Evolutionary conservation across 306 rosid genomes (phyloP), one percentile per base, ranked within the genome.

Genomic region (Benincasa hispida): DNA sequence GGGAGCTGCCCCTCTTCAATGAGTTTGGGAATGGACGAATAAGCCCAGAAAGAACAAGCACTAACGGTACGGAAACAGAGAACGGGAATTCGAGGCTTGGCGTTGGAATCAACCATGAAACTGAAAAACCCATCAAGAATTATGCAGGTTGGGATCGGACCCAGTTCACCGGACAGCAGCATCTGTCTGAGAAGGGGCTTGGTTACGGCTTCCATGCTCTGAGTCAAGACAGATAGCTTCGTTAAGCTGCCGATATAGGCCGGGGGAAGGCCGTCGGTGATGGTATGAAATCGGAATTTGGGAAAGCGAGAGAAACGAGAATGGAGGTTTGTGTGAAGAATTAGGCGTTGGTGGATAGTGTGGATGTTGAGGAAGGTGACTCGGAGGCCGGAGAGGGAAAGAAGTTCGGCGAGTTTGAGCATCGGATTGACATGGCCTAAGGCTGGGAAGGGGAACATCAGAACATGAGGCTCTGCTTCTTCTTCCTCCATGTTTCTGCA

Each of bases 341-440:
- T 11, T 73, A 86, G 86, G 9, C 65, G 72, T 12, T 76, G 39
- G 76, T 86, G 83, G 51, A 78, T 70, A 51, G 34, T 41, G 4
- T 83, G 54, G 10, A 88, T 85, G 85, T 80, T 85, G 76, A 89
- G 84, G 45, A 86, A 83, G 37, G 87, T 89, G 24, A 89, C 63
- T 2, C 81, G 81, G 42, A 89, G 18, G 56, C 58, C 17, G 5
- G 57, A 30, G 9, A 83, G 74, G n/a, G 62, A 72, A 2, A 86
- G 83, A 68, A 88, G 86, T 77, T 88, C 80, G 0, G 86, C 90
- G 0, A 88, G 79, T 34, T 80, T 84, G 8, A 86, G 86, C 88
- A 83, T 88, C 63, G 87, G 63, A 10, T 67, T 77, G 1, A 89
- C 86, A 75, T 85, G 87, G n/a, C 86, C 90, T 17, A 82, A 84